Percentiles rank a stretch among this genome's conserved stretches.
These are phyloP conservation scores for Nannochloropsis salina DNA, from an alignment of 108 stramenopile genomes.

Conservation along the genomic window DNA sequence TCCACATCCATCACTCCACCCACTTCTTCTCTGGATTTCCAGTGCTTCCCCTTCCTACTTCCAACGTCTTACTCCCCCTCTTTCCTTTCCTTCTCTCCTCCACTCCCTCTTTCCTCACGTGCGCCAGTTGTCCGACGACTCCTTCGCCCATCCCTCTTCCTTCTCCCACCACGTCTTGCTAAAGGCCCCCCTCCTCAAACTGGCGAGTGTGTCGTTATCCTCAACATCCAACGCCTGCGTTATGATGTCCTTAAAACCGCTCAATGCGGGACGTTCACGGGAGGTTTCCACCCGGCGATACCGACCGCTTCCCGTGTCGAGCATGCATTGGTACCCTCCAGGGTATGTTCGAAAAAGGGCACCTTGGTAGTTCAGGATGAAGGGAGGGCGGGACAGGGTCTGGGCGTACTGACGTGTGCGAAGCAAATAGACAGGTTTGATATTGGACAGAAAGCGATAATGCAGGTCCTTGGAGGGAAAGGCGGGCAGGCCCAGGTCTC, in stretches of 20 bases:
- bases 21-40: too few relatives aligned
- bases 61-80: neutral
- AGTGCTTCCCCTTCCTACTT: too few relatives aligned
- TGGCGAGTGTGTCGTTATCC: constrained; percentile 25
- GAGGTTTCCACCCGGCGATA: constrained; percentile 66
- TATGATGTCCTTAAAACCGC: constrained; percentile 79
- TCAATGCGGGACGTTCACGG: constrained; percentile 67
- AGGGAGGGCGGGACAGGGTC: constrained; percentile 63
- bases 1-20: too few relatives aligned
- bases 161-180: constrained; percentile 38
- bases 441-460: constrained; percentile 71
- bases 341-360: constrained; percentile 87
- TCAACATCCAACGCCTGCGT: constrained; percentile 68
- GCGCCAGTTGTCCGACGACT: constrained; percentile 35
- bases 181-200: constrained; percentile 37
- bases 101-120: neutral
- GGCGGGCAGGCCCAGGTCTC: constrained; percentile 83
- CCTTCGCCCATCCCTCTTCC: neutral
- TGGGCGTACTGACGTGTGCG: constrained; percentile 79
- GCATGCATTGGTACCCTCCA: constrained; percentile 76
- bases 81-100: neutral
- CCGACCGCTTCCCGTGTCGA: constrained; percentile 76
- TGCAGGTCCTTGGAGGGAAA: constrained; percentile 72
- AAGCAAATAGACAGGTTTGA: constrained; percentile 82
- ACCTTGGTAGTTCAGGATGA: constrained; percentile 86